Evolutionary conservation across 257 asterid genomes (phyloP), one percentile per base, ranked within the genome.

Genomic region (Linderniella brevidens): DNA sequence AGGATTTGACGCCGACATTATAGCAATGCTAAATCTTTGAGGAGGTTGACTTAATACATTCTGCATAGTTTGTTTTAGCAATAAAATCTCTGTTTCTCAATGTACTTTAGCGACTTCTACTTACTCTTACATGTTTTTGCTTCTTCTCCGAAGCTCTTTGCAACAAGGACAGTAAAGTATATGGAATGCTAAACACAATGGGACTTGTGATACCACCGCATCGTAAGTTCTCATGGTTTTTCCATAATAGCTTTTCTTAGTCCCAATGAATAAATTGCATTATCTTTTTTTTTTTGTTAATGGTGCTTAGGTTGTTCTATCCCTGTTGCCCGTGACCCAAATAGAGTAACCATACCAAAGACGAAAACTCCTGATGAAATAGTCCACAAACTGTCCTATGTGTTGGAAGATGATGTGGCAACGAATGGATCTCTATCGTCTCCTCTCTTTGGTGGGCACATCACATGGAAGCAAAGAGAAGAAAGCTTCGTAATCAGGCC

Each of bases 361-460:
- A 59, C 61, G 58, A 61, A 63, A 54, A 56, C 94, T 10, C 76
- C 72, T 16, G 86, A 78, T 11, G 68, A 61, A 49, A 52, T 64
- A 12, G 66, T 90, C 51, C 73, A 67, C 49, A 69, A 61, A 29
- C 74, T 90, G 25, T 78, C 80, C 17, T 88, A 90, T 64, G 46
- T 85, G 16, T 50, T 43, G 75, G 94, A 80, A 62, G 87, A 83
- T 58, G 56, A 41, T 55, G 45, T 48, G 47, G 54, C 56, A 38
- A 55, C 50, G 49, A 75, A 71, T 56, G 90, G 71, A 62, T 70
- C 95, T 57, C 73, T 69, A 19, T 58, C 80, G 15, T 47, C 66
- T 58, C 94, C 96, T 67, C 73, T 90, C 48, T 90, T 85, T 63
- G 96, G 96, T 60, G 96, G 96, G 54, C 79, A 80, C 62, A 74